phyloP scores from a whole-genome alignment of 2,329 filamentous ascomycete genomes.

The Emmonsia crescens region DNA sequence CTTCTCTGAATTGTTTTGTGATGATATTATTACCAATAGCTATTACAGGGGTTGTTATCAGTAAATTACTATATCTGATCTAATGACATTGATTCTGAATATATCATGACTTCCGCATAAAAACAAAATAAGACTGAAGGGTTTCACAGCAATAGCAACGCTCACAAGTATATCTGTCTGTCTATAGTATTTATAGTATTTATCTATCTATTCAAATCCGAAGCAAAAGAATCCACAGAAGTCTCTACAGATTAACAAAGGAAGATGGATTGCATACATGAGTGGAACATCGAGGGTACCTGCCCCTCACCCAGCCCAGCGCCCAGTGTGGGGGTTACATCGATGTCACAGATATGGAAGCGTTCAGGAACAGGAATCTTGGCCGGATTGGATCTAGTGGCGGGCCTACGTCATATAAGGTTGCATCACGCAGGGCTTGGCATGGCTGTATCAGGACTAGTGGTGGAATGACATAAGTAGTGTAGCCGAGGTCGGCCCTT shows the following conservation, averaged over 20 bases:
- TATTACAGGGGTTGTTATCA: background rate
- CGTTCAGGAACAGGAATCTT: background rate
- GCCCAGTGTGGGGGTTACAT: background rate
- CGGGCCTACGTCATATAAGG: background rate
- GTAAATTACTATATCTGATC: no score
- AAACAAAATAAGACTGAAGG: no score
- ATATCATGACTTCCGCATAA: no score
- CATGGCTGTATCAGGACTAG: background rate
- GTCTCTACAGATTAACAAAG: no score
- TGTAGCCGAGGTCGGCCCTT: background rate
- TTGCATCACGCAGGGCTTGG: background rate
- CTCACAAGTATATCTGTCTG: no score
- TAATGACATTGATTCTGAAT: no score
- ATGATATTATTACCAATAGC: background rate
- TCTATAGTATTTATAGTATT: no score
- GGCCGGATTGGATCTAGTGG: background rate
- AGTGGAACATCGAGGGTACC: background rate
- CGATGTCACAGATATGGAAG: background rate
- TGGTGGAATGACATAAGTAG: background rate
- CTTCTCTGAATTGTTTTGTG: background rate
- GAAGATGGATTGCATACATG: no score
- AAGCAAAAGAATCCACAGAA: no score
- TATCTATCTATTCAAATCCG: no score
- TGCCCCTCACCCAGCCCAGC: background rate
- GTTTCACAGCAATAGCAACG: no score